Evolutionary conservation across 306 rosid genomes (phyloP), one percentile per base, ranked within the genome.

Genomic region (Cicer chorassanicum): DNA sequence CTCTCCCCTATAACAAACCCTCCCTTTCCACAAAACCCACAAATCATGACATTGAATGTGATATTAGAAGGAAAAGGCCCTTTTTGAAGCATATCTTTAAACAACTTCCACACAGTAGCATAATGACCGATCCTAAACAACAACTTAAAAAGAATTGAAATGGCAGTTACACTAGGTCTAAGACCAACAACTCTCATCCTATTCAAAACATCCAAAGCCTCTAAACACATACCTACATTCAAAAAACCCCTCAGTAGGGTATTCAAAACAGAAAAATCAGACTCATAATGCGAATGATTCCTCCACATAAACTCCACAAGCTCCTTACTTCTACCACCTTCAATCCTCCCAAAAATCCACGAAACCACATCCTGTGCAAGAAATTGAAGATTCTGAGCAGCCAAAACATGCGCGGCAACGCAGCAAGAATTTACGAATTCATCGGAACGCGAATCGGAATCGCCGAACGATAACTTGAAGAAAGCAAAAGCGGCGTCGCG

Each of bases 231-330:
- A 18, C 74, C 74, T 15, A 15, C 74, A 50, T 69, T 69, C 74
- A 89, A 69, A 69, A 69, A 69, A 39, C 63, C 62, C 0, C 74
- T 38, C 74, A 69, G 36, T 2, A 69, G 2, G 0, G 74, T 69
- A 51, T 69, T 69, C 74, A 69, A 69, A 2, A 50, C 74, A 69
- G 74, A 69, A 38, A 69, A 69, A 50, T 69, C 49, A 51, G 74
- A 69, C 18, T 69, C 63, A 51, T 51, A 69, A 0, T 14, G 10
- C 6, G 16, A 0, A 8, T 69, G 74, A 38, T 51, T 51, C 49
- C 9, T 14, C 74, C 74, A 69, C 74, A 69, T 69, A 19, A 69
- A 15, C 10, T 51, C 49, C 9, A 38, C 74, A 38, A 69, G 1
- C 14, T 69, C 49, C 2, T 36, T 69, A n/a, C 49, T 69, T 15